Base-by-base conservation (phyloP, 2,329 filamentous ascomycete genomes). In the Arthrobotrys musiformis region DNA sequence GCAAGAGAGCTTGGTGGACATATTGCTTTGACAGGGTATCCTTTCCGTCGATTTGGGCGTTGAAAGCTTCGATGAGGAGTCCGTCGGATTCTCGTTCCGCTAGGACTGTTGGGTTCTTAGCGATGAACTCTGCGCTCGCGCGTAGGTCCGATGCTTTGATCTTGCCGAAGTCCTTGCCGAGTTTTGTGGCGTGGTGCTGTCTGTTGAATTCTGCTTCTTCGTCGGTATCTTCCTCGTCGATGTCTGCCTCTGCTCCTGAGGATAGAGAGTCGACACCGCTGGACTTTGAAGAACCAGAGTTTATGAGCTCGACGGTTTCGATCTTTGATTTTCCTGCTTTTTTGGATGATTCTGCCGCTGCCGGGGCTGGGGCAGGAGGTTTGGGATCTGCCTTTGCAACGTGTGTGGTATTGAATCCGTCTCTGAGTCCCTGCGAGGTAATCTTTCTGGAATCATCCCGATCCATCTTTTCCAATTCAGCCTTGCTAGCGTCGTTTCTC, bases 31-130 rank as follows among this genome's bases (percentile, higher is more conserved):
- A 90, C 80, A 91, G 89, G n/a, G 92, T 91, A 68, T 91, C 89
- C 79, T 92, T 89, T 69, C 89, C 89, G 79, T 93, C 90, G 74
- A 96, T 88, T 79, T 94, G 92, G 0, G 90, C 90, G 82, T 97
- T 94, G 84, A 99, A 98, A 0, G 94, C 95, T 84, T 97, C 89
- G 61, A 97, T 90, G 13, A 99, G 87, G 8, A 99, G 87, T 15
- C 93, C 94, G 82, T 99, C 94, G 0, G 93, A 95, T 83, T 98
- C 93, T 79, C 88, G 90, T 84, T 98, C 94, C 0, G 89, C 87
- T 35, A 98, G 85, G 64, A 99, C 90, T 78, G 90, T 85, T 0
- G 93, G 93, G 83, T 99, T 88, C 64, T 89, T 84, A n/a, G 88
- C 88, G 70, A 99, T 90, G 84, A 94, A 98, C 75, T 90, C 86